Evolutionary conservation across 495 filamentous ascomycete species (phyloP).

Genomic region (Cenococcum geophilum): DNA sequence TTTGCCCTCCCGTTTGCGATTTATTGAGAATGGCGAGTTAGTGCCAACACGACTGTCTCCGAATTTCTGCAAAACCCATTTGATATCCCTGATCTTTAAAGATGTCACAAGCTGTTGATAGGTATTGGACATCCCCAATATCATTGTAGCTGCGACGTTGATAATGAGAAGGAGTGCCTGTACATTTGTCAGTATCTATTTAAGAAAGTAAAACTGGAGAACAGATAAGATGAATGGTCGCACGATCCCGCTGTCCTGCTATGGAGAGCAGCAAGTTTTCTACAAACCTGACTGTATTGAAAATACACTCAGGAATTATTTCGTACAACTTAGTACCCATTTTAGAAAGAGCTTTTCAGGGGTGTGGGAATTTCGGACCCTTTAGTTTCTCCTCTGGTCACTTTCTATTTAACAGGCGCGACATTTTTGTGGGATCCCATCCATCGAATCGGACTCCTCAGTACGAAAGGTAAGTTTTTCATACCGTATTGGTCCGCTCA

Average conservation of each 20-base stretch:
- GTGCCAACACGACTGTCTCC: constrained; percentile 26
- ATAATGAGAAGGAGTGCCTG: neutral
- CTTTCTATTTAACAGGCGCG: too few species aligned
- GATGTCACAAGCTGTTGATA: constrained; percentile 29
- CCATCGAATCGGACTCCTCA: neutral
- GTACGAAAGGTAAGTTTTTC: neutral
- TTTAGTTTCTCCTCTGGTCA: too few species aligned
- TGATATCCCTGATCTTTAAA: constrained; percentile 19
- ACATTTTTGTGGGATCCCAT: too few species aligned
- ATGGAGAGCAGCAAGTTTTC: constrained; percentile 13
- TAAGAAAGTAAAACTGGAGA: neutral
- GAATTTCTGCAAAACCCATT: constrained; percentile 20
- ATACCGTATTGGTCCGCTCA: constrained; percentile 16
- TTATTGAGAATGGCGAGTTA: constrained; percentile 24
- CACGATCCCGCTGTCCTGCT: neutral
- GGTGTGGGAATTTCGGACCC: too few species aligned
- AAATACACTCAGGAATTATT: too few species aligned
- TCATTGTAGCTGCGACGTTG: constrained; percentile 22
- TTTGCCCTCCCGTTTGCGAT: constrained; percentile 22
- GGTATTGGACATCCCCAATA: constrained; percentile 27
- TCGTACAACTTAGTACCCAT: too few species aligned
- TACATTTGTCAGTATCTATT: neutral
- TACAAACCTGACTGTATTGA: too few species aligned
- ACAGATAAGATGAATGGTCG: neutral
- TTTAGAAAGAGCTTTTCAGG: too few species aligned